phyloP scores from a whole-genome alignment of 257 asterid species.

The Verbascum thapsus region DNA sequence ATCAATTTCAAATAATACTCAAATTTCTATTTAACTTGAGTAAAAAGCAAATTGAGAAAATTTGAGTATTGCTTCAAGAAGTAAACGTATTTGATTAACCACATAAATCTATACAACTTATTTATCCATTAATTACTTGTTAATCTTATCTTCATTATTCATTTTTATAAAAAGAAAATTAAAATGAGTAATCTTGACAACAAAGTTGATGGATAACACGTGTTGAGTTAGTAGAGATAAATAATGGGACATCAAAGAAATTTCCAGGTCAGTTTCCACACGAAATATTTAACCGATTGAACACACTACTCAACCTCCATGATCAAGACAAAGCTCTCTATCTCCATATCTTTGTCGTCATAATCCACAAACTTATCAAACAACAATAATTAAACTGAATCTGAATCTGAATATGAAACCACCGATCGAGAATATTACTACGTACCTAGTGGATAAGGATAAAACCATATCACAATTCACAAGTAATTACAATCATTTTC shows the following conservation, averaged over 20 bases:
- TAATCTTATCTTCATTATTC: too few species aligned
- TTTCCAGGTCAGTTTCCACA: neutral
- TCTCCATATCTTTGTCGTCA: slow-evolving; percentile 15
- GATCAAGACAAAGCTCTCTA: slow-evolving; percentile 23
- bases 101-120: too few species aligned
- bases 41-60: too few species aligned
- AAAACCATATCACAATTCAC: slow-evolving; percentile 18
- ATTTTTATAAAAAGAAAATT: too few species aligned
- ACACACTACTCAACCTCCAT: neutral
- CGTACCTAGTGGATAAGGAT: slow-evolving; percentile 47
- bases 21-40: too few species aligned
- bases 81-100: too few species aligned
- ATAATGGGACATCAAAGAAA: neutral
- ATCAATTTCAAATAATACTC: too few species aligned
- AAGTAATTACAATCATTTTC: neutral
- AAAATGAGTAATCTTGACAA: too few species aligned
- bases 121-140: too few species aligned
- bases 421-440: slow-evolving; percentile 22
- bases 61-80: too few species aligned
- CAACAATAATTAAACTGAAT: slow-evolving; percentile 29
- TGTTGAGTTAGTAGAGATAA: neutral
- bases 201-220: neutral
- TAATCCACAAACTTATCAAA: slow-evolving; percentile 20
- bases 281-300: slow-evolving; percentile 23
- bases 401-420: neutral